Base-by-base conservation (phyloP, 2,329 filamentous ascomycete genomes). In the Colletotrichum costaricense region DNA sequence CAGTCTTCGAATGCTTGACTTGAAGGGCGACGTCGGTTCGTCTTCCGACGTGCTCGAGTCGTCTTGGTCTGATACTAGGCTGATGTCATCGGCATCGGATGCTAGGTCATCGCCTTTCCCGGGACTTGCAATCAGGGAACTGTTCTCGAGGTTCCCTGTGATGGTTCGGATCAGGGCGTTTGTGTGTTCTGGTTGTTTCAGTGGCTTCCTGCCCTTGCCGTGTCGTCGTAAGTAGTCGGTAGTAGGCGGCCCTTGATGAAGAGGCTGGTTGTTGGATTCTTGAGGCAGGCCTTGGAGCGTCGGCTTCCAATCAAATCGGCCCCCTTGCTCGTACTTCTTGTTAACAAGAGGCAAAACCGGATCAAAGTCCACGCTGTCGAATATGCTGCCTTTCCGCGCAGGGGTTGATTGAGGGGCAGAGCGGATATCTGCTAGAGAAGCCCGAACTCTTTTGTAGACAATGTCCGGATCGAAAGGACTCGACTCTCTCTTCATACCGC, bases 381-480 rank as follows among this genome's bases (percentile, higher is more conserved):
- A 91, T 12, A 88, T 82, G 72, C 86, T 89, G 9, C 80, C 81
- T 42, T 85, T 85, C 9, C 84, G 82, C 24, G 75, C 77, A 4
- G 76, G 72, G 26, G 71, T 75, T 22, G 77, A 66, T 35, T 62
- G 78, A 74, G 68, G 69, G 74, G 49, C 69, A 55, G 73, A 76
- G 68, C 54, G 73, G 64, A 60, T 72, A 77, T 79, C 62, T 67
- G 59, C 78, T 33, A 89, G 76, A 14, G 87, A 88, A 3, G 88
- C 87, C 38, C 84, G 82, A 11, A 91, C 86, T 54, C 88, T 85
- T 78, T 91, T 91, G 78, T 88, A 91, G 1, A 91, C 89, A 0
- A 88, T 88, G 73, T 89, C 84, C 3, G 88, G 86, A 60, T 88
- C 87, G 74, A 91, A 91, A 0, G 89, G 89, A 74, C 89, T 91